phyloP scores from a whole-genome alignment of 257 asterid genomes.

The Rehmannia glutinosa region DNA sequence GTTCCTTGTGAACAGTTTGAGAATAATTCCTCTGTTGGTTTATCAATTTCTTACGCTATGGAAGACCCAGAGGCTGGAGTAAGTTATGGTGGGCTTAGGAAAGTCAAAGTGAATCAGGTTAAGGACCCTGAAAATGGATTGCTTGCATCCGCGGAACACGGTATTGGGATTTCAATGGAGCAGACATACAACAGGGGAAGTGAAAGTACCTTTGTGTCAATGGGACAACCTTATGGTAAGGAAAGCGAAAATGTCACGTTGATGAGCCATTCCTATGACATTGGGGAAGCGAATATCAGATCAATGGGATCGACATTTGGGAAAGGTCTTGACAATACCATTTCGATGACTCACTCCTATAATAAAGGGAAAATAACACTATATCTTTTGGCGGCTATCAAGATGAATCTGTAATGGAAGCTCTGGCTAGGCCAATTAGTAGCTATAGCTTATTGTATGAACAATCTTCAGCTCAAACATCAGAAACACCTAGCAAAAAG shows the following conservation, averaged over 20 bases:
- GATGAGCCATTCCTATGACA: constrained; percentile 41
- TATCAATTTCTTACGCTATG: constrained; percentile 61
- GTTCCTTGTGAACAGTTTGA: constrained; percentile 36
- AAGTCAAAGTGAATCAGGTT: constrained; percentile 66
- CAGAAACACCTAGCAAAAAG: constrained; percentile 39
- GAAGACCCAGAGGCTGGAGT: constrained; percentile 52
- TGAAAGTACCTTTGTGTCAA: constrained; percentile 45
- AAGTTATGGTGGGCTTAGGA: constrained; percentile 53
- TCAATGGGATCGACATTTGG: constrained; percentile 33
- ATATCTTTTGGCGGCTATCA: constrained; percentile 61
- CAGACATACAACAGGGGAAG: constrained; percentile 44
- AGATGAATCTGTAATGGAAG: constrained; percentile 52
- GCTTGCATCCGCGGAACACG: constrained; percentile 54
- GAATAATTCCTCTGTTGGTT: constrained; percentile 55
- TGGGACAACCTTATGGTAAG: constrained; percentile 52
- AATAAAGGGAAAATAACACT: too few species aligned
- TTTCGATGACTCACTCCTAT: too few species aligned
- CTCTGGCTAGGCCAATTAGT: constrained; percentile 50
- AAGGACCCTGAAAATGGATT: constrained; percentile 71
- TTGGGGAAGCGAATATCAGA: constrained; percentile 42
- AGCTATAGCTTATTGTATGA: constrained; percentile 55
- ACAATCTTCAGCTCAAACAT: constrained; percentile 51
- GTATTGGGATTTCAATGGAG: constrained; percentile 38
- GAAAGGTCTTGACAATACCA: constrained; percentile 43
- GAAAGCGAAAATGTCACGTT: constrained; percentile 44